Base-by-base conservation (phyloP, 371 early-diverging fungal genomes). In the Mucor piriformis region DNA sequence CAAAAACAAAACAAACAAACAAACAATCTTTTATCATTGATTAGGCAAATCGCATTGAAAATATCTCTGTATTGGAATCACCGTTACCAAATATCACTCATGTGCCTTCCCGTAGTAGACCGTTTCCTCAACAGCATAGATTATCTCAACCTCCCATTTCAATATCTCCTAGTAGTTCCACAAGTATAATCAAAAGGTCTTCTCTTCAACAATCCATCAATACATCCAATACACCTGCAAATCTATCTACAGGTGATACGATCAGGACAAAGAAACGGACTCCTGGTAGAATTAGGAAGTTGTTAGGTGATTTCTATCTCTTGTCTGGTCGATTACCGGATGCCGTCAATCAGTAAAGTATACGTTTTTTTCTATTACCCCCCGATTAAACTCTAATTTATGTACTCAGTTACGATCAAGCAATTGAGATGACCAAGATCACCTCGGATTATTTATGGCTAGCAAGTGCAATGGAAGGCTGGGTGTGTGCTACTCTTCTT, bases 381-480 rank as follows among this genome's bases (percentile, higher is more conserved):
- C n/a, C n/a, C n/a, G n/a, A n/a, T n/a, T n/a, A n/a, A 48, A 3
- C 15, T 16, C 37, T 43, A 5, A 43, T 46, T 23, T 20, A 24
- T 13, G 3, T 13, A 46, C 13, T 21, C 24, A 90, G 88, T 47
- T 93, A 86, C 59, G 72, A 78, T 21, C 63, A 78, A 35, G 89
- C 91, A 5, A 85, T 92, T 20, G 93, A 92, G n/a, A 67, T 70
- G 21, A 74, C 87, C 52, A 88, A 85, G 63, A 62, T 78, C 6
- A 86, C 77, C 34, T 69, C 76, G 1, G 94, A 94, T 67, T 88
- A 72, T 64, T 69, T 89, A 46, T 94, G 94, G 94, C 80, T 87
- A 29, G 92, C 85, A n/a, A 82, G 90, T 50, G 86, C 92, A 0
- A 73, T 88, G 72, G 94, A 94, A 69, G 88, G 90, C 3, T 71